Evolutionary conservation across 768 basidiomycete genomes (phyloP), one percentile per base, ranked within the genome.

Genomic region (Phylloporus sp.): DNA sequence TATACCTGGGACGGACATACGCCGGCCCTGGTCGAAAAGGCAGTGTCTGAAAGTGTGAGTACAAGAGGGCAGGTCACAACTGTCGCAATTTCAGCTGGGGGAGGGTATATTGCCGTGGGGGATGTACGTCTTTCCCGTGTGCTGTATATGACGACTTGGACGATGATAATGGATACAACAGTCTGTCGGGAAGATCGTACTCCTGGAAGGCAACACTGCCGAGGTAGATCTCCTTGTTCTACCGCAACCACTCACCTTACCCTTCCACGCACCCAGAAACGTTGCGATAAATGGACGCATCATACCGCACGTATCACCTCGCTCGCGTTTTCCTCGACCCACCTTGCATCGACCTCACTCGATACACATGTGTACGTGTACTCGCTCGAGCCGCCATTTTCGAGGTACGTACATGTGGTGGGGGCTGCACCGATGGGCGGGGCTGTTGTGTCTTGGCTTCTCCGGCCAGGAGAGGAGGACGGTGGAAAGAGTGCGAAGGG

Each of bases 341-440:
- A 94, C 62, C 80, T 88, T 55, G 94, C 85, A 11, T 93, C 92
- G 5, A 93, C 87, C 11, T 91, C 92, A 18, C 77, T 95, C n/a
- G 95, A 98, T 66, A 95, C 94, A 27, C 82, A 92, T 58, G 82
- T 95, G 5, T 97, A 93, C 62, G 72, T 97, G 23, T 97, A 90
- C 84, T 84, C 85, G 56, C 82, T 91, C 27, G 72, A 72, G 39
- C 79, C 82, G 62, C 84, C 86, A 9, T 71, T 81, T 67, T 59
- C 57, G 22, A 84, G 79, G 68, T 89, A 88, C 58, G 81, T 93
- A 31, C 78, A 84, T 24, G 84, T 97, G 66, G 86, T 85, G 76
- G 93, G 93, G 54, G 92, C 90, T 1, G 84, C 84, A 32, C 83
- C 91, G 6, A 90, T 92, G 12, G 94, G 95, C 9, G 86, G 92